phyloP scores from a whole-genome alignment of 176 grass and related monocot species.

The Tuctoria greenei region DNA sequence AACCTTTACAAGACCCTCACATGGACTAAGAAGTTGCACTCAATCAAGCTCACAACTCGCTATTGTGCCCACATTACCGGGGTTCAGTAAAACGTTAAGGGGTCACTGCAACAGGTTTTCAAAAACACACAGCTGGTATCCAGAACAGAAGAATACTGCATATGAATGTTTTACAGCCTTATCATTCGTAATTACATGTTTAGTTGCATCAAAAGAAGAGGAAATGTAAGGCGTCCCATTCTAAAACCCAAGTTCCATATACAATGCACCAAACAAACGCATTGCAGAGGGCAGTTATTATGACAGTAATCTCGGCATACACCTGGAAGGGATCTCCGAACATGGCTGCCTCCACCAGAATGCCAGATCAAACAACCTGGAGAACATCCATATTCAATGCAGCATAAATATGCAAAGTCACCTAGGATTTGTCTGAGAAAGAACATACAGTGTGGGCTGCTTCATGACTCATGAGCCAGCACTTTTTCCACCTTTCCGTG shows the following conservation, averaged over 20 bases:
- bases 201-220: not conserved
- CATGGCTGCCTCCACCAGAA: not conserved
- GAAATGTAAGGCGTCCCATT: not conserved
- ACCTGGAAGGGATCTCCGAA: not conserved
- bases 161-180: not conserved
- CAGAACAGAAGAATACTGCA: not conserved
- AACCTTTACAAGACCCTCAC: too few relatives aligned
- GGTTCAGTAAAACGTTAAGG: not conserved
- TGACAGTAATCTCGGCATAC: not conserved
- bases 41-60: not conserved
- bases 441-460: not conserved
- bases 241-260: not conserved
- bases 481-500: constrained; percentile 37
- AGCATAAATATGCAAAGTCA: not conserved
- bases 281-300: constrained; percentile 11
- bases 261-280: not conserved
- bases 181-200: not conserved
- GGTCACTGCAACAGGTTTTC: not conserved
- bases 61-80: not conserved
- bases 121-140: not conserved
- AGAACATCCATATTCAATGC: not conserved
- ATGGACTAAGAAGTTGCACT: too few relatives aligned
- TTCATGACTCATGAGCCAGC: constrained; percentile 23
- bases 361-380: constrained; percentile 8
- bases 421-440: not conserved